These are phyloP conservation scores for Candolleomyces eurysporus DNA, from an alignment of 768 basidiomycete species.

Conservation along the genomic window DNA sequence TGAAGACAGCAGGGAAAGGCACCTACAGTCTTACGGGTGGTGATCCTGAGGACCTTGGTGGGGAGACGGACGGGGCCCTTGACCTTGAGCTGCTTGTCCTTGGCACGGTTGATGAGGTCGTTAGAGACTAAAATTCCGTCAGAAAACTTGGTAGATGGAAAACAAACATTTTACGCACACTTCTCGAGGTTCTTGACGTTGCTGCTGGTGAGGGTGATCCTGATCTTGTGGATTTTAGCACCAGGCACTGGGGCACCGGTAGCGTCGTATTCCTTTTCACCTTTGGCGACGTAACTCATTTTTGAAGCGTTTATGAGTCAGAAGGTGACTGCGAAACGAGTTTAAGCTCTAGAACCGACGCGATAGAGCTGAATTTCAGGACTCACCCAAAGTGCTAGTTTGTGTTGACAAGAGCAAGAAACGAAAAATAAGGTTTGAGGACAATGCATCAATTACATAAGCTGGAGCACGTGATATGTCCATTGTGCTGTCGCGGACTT, in stretches of 20 bases:
- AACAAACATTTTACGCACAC: slow-evolving; percentile 47
- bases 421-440: slow-evolving; percentile 37
- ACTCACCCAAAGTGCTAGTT: slow-evolving; percentile 45
- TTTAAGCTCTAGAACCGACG: not conserved
- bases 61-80: slow-evolving; percentile 99
- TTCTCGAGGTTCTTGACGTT: slow-evolving; percentile 99
- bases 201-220: slow-evolving; percentile 97
- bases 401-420: slow-evolving; percentile 35
- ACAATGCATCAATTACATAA: slow-evolving; percentile 26
- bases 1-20: not conserved
- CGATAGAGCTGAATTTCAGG: slow-evolving; percentile 5
- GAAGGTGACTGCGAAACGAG: slow-evolving; percentile 63
- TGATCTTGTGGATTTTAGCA: slow-evolving; percentile 97
- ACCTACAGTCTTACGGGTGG: slow-evolving; percentile 96
- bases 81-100: slow-evolving; percentile 99
- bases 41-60: slow-evolving; percentile 98
- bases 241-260: slow-evolving; percentile 80
- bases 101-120: slow-evolving; percentile 97
- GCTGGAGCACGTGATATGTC: slow-evolving; percentile 23
- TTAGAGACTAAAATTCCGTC: slow-evolving; percentile 68
- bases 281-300: slow-evolving; percentile 99
- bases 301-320: slow-evolving; percentile 58
- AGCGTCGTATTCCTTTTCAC: slow-evolving; percentile 96
- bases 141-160: slow-evolving; percentile 17
- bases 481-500: slow-evolving; percentile 17